Percentiles rank a stretch among this genome's conserved stretches.
Evolutionary conservation across 108 stramenopile genomes (phyloP).

Genomic region (Aureococcus anophagefferens): DNA sequence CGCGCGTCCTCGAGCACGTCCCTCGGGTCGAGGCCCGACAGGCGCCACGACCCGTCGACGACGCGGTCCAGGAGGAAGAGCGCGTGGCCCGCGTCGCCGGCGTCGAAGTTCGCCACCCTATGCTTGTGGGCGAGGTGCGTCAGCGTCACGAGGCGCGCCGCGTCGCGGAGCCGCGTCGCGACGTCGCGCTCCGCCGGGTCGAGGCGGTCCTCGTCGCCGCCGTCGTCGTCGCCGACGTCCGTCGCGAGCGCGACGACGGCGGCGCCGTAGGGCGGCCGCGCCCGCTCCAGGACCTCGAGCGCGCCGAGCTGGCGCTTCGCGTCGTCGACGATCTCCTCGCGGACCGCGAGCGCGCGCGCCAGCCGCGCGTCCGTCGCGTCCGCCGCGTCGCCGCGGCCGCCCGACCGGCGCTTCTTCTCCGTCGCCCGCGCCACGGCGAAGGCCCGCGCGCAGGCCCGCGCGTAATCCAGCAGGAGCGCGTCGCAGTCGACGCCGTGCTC

Average conservation of each 20-base stretch:
- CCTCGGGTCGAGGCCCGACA: too few species aligned
- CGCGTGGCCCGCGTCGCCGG: neutral
- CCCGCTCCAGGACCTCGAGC: neutral
- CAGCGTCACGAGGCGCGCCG: neutral
- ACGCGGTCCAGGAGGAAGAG: neutral
- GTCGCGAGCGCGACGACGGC: neutral
- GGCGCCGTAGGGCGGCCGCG: neutral
- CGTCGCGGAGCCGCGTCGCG: neutral
- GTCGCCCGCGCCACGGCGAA: too few species aligned
- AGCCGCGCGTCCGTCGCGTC: too few species aligned
- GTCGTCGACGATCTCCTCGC: too few species aligned
- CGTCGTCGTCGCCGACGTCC: too few species aligned
- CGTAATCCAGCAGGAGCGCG: neutral
- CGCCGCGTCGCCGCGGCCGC: neutral
- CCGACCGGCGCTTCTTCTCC: neutral
- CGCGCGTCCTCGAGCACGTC: neutral
- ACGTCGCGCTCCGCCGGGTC: neutral
- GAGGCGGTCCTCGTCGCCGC: neutral
- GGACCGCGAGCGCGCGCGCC: too few species aligned
- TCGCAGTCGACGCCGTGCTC: neutral
- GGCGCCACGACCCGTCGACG: neutral
- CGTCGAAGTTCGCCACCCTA: neutral
- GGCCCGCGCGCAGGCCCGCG: neutral
- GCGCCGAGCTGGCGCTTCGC: too few species aligned
- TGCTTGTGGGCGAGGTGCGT: neutral